Base-by-base conservation (phyloP, 192 early-diverging fungal species). In the Coemansia reversa region DNA sequence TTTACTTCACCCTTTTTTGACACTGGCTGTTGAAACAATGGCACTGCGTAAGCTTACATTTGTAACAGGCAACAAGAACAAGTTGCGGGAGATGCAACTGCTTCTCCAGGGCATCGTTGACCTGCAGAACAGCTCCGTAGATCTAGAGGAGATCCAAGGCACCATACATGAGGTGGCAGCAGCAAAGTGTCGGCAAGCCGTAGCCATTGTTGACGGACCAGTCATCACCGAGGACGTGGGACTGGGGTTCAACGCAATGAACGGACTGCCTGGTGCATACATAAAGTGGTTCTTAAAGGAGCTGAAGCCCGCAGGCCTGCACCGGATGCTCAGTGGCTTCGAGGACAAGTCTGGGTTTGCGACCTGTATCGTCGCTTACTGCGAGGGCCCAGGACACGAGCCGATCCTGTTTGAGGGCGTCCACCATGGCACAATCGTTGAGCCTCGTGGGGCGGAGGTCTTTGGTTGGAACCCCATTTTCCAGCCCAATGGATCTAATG, bases 381-480 rank as follows among this genome's bases (percentile, higher is more conserved):
- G 89, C 59, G 82, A 77, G 61, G 93, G 92, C 1, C 91, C 92
- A 16, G 91, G 88, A 18, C 68, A 86, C 25, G 93, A 96, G 66
- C 89, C 91, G 12, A 82, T 92, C 27, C 51, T 93, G 42, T 97
- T 98, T 82, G 95, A 96, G 72, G 97, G 94, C 23, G 76, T 81
- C 32, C 69, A 81, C 61, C 67, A 89, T 79, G 97, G 97, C 7
- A 84, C 65, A 7, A 97, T 98, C 67, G 97, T 98, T 0, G 82
- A 77, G 51, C 83, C 94, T 9, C 85, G 93, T 39, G 97, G 97
- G 0, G 89, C 92, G 9, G 67, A 72, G 11, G 72, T 79, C 53
- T 98, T 98, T 83, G 97, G 97, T 11, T 98, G 97, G 97, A 95
- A 98, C 85, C 90, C 95, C 7, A 83, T 96, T 30, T 98, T 98